Percentiles rank a stretch among this genome's conserved stretches.
phyloP scores from a whole-genome alignment of 331 rosid species.

The Arachis monticola region DNA sequence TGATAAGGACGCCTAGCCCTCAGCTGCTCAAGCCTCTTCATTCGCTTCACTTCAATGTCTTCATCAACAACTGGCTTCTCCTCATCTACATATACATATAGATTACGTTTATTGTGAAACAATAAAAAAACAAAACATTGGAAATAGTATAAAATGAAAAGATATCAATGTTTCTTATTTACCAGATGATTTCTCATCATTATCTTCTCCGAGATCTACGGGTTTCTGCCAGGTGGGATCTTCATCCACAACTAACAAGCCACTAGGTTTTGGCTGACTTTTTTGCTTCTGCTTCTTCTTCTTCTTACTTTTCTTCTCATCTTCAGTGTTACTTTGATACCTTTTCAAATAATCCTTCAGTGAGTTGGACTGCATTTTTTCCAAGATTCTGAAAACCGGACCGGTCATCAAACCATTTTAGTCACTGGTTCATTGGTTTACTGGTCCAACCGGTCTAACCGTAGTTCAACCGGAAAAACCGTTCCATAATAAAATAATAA shows the following conservation, averaged over 20 bases:
- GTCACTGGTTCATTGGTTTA: no score
- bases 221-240: conserved; percentile 93
- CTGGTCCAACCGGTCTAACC: no score
- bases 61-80: conserved; percentile 78
- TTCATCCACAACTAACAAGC: conserved; percentile 77
- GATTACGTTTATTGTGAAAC: neutral
- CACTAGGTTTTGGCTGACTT: conserved; percentile 50
- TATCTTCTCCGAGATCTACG: conserved; percentile 57
- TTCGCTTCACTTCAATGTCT: conserved; percentile 87
- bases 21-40: conserved; percentile 81
- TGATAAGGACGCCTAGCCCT: conserved; percentile 71
- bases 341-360: conserved; percentile 77
- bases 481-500: no score
- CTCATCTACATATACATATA: conserved; percentile 49
- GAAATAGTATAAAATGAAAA: neutral
- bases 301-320: conserved; percentile 58
- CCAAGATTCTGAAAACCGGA: neutral
- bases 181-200: conserved; percentile 47
- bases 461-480: no score
- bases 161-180: conserved; percentile 19
- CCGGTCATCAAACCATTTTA: no score
- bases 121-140: conserved; percentile 1
- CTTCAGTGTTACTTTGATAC: conserved; percentile 62
- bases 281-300: conserved; percentile 44
- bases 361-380: conserved; percentile 52